phyloP scores from a whole-genome alignment of 1,284 basidiomycete species.

The Naganishia albida region DNA sequence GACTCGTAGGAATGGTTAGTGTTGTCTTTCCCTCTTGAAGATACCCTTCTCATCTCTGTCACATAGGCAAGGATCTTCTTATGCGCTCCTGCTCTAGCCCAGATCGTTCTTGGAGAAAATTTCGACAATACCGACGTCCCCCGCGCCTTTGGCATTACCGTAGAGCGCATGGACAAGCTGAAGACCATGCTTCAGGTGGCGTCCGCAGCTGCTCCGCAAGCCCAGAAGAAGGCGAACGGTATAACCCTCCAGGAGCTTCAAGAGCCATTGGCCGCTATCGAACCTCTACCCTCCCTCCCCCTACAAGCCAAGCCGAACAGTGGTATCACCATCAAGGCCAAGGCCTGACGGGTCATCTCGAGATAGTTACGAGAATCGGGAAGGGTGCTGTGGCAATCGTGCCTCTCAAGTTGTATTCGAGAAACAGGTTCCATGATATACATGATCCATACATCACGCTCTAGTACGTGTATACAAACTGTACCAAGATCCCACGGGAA shows the following conservation, averaged over 20 bases:
- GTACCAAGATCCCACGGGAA: background rate
- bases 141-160: constrained; percentile 39
- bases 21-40: background rate
- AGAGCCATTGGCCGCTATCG: constrained; percentile 8
- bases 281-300: background rate
- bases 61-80: constrained; percentile 51
- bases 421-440: no score
- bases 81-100: constrained; percentile 45
- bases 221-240: background rate
- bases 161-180: constrained; percentile 40
- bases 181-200: constrained; percentile 6
- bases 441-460: background rate
- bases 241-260: constrained; percentile 16
- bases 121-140: constrained; percentile 44
- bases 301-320: background rate
- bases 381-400: no score
- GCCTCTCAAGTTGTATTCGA: no score
- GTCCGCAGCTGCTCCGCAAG: background rate
- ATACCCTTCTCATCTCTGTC: background rate
- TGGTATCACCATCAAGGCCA: background rate
- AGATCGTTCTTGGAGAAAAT: constrained; percentile 38
- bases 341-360: no score
- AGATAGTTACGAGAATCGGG: no score
- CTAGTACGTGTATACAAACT: constrained; percentile 7
- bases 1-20: constrained; percentile 14